phyloP scores from a whole-genome alignment of 2,329 filamentous ascomycete species.

The Verticillium isaacii region DNA sequence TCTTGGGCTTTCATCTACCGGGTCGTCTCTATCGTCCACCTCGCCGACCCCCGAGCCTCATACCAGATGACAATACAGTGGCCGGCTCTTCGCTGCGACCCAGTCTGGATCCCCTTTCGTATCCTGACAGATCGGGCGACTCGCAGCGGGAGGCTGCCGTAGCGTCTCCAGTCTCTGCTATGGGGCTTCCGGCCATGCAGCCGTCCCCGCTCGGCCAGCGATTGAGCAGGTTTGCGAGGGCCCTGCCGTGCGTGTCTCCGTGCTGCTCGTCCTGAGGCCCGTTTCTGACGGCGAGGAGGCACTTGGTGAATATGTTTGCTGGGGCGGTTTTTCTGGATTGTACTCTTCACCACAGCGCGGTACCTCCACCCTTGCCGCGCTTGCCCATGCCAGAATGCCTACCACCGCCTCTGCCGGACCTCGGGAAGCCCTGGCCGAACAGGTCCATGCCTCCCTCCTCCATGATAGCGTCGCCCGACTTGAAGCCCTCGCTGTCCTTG shows the following conservation, averaged over 20 bases:
- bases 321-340: neutral
- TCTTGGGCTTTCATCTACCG: neutral
- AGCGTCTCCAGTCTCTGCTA: neutral
- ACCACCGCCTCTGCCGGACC: neutral
- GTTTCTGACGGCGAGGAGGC: neutral
- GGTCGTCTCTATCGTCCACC: neutral
- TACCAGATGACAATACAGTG: neutral
- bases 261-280: neutral
- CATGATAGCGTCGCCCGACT: slow-evolving; percentile 18
- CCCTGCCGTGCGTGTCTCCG: neutral
- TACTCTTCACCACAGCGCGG: neutral
- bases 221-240: neutral
- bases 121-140: slow-evolving; percentile 4
- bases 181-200: neutral
- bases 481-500: slow-evolving; percentile 71
- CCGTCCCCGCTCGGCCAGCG: neutral
- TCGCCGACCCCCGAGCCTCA: neutral
- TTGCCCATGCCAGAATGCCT: neutral
- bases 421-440: slow-evolving; percentile 10
- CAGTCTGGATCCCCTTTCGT: neutral
- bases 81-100: neutral
- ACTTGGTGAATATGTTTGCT: neutral
- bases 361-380: neutral
- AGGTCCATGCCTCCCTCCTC: slow-evolving; percentile 25
- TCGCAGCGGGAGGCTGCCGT: slow-evolving; percentile 9